Percentiles rank a stretch among this genome's conserved stretches.
Evolutionary conservation across 371 early-diverging fungal species (phyloP).

Genomic region (Rhizopus sp.): DNA sequence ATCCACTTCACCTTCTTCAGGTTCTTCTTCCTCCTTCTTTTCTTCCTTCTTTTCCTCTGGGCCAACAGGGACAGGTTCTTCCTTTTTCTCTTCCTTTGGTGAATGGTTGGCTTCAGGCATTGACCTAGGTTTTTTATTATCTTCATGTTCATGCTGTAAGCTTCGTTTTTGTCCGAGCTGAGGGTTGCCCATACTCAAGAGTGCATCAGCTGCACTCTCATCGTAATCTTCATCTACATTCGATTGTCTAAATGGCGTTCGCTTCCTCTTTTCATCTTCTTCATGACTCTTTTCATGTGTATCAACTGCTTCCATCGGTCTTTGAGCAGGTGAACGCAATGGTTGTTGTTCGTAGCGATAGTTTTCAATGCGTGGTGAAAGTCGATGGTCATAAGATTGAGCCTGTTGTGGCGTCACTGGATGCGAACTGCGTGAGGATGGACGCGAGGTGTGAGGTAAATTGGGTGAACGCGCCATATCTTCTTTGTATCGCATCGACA

Average conservation of each 20-base stretch:
- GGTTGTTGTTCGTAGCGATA: constrained; percentile 26
- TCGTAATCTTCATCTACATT: constrained; percentile 27
- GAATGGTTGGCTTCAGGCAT: constrained; percentile 1
- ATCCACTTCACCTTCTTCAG: constrained; percentile 16
- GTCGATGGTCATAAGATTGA: constrained; percentile 18
- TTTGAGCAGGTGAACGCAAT: constrained; percentile 20
- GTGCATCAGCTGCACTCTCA: constrained; percentile 34
- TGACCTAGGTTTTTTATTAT: constrained; percentile 20
- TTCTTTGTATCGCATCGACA: constrained; percentile 25
- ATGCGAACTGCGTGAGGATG: constrained; percentile 16
- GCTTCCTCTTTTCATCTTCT: constrained; percentile 3
- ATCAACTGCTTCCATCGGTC: constrained; percentile 18
- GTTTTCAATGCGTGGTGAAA: constrained; percentile 20
- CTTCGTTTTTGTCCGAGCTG: constrained; percentile 29
- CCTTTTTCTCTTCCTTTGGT: constrained; percentile 2
- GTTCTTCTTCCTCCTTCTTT: constrained; percentile 14
- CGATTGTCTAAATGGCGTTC: not conserved
- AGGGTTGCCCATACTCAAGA: constrained; percentile 34
- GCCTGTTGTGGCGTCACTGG: constrained; percentile 11
- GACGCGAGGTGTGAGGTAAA: constrained; percentile 14
- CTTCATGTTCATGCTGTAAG: constrained; percentile 14
- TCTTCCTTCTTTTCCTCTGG: constrained; percentile 2
- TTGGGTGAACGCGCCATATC: constrained; percentile 24
- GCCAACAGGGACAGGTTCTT: not conserved
- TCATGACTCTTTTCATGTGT: constrained; percentile 15